Percentiles rank a stretch among this genome's conserved stretches.
phyloP scores from a whole-genome alignment of 805 yeast genomes.

The Schwanniomyces vanrijiae region DNA sequence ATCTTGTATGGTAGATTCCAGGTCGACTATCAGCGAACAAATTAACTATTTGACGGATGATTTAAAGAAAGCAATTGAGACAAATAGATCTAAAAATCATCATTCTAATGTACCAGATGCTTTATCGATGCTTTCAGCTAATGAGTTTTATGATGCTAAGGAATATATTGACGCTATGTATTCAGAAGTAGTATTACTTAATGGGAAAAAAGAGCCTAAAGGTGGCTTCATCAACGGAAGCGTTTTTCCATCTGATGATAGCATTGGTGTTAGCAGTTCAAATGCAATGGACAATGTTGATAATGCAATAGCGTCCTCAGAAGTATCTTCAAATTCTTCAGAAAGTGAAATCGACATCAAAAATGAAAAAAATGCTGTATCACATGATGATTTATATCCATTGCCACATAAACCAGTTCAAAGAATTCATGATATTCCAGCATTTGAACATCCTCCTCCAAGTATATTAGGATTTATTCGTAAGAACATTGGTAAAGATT shows the following conservation, averaged over 20 bases:
- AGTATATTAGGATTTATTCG: conserved; percentile 76
- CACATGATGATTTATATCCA: conserved; percentile 55
- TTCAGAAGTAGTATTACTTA: conserved; percentile 55
- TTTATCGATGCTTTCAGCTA: conserved; percentile 28
- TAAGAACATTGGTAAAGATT: conserved; percentile 90
- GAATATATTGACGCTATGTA: conserved; percentile 53
- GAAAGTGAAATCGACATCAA: conserved; percentile 1
- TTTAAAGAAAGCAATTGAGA: conserved; percentile 15
- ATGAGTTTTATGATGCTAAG: conserved; percentile 58
- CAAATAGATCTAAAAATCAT: conserved; percentile 10
- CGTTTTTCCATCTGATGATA: conserved; percentile 6
- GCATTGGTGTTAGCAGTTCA: background rate
- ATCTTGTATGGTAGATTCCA: conserved; percentile 3
- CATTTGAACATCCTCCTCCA: conserved; percentile 73
- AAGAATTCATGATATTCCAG: conserved; percentile 59
- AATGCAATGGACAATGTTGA: conserved; percentile 21
- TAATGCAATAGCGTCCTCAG: conserved; percentile 17
- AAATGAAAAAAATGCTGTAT: background rate
- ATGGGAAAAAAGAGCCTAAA: conserved; percentile 15
- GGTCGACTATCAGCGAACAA: conserved; percentile 1
- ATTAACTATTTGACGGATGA: conserved; percentile 16
- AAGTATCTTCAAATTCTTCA: conserved; percentile 14
- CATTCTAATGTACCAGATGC: conserved; percentile 17
- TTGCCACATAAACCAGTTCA: conserved; percentile 50
- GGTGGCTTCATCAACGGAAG: conserved; percentile 3